Base-by-base conservation (phyloP, 495 filamentous ascomycete species). In the Hyaloscypha bicolor region DNA sequence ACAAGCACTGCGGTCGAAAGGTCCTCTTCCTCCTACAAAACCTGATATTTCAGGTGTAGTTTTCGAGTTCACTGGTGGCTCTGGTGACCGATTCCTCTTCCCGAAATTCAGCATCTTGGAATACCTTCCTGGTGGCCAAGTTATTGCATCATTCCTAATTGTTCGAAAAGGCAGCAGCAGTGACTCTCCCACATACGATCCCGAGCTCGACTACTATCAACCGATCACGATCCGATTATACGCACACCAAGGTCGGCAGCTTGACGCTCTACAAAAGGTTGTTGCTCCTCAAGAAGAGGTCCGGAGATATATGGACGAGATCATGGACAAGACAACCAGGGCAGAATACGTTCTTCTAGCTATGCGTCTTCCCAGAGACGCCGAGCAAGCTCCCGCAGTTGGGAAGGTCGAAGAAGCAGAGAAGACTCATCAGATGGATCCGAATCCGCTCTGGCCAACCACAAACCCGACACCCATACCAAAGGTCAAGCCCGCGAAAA, bases 71-170 rank as follows among this genome's bases (percentile, higher is more conserved):
- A 83, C 87, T 2, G 88, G 89, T 59, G 87, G 89, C 35, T 90
- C 87, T 9, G 93, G 93, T 11, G 95, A 97, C 73, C 88, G 94
- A 22, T 98, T 93, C 73, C 76, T 94, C 22, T 95, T 99, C 73
- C 95, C 95, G 0, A 93, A 91, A 74, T 85, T 92, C 72, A 89
- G 89, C 64, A 91, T 98, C 55, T 78, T 98, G 9, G 94, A 99
- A 73, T 91, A 83, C 60, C 75, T 81, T 29, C 81, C 78, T 14
- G 75, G 72, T 32, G 73, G 76, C 51, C 79, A 85, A 66, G 81
- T 87, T 22, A 80, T 86, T 63, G 87, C 86, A 33, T 90, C 87
- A 2, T 92, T 91, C 73, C 77, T 92, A 32, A 81, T 91, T 48
- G 86, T 89, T 6, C 86, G 85, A 45, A 86, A 82, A 67, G 86